phyloP scores from a whole-genome alignment of 1,284 basidiomycete species.

The Ceratobasidium sp. region DNA sequence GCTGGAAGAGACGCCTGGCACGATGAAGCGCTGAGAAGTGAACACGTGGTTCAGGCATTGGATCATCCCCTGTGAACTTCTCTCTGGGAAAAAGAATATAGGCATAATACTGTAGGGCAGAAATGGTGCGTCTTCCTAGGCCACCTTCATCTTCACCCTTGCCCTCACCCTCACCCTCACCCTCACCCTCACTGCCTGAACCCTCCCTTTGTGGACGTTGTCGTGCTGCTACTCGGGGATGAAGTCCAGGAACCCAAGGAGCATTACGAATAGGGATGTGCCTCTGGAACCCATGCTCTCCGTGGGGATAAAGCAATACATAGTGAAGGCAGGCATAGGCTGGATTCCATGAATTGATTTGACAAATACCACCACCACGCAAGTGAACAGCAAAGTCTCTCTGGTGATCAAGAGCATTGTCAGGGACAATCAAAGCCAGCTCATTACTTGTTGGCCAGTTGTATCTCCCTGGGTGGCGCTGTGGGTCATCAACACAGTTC shows the following conservation, averaged over 20 bases:
- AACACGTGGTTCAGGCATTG: not conserved
- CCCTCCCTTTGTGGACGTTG: too few relatives aligned
- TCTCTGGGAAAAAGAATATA: constrained; percentile 53
- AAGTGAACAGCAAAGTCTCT: constrained; percentile 56
- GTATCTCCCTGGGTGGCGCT: constrained; percentile 52
- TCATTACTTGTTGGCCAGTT: constrained; percentile 57
- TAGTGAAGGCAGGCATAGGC: constrained; percentile 57
- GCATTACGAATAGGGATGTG: constrained; percentile 46
- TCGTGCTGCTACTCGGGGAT: too few relatives aligned
- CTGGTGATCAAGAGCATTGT: constrained; percentile 44
- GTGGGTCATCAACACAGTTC: constrained; percentile 47
- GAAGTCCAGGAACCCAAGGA: not conserved
- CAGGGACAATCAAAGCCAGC: constrained; percentile 56
- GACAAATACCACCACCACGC: constrained; percentile 48
- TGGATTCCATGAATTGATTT: constrained; percentile 55
- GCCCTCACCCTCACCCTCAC: too few relatives aligned
- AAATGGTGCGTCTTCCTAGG: constrained; percentile 4
- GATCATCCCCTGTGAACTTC: not conserved
- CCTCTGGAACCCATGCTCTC: constrained; percentile 57
- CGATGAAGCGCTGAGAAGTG: constrained; percentile 54
- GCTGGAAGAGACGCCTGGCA: constrained; percentile 57
- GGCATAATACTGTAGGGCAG: constrained; percentile 48
- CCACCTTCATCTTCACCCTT: too few relatives aligned
- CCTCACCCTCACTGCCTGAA: too few relatives aligned
- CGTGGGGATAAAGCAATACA: constrained; percentile 57